Evolutionary conservation across 768 basidiomycete genomes (phyloP).

Genomic region (Flagelloscypha sp.): DNA sequence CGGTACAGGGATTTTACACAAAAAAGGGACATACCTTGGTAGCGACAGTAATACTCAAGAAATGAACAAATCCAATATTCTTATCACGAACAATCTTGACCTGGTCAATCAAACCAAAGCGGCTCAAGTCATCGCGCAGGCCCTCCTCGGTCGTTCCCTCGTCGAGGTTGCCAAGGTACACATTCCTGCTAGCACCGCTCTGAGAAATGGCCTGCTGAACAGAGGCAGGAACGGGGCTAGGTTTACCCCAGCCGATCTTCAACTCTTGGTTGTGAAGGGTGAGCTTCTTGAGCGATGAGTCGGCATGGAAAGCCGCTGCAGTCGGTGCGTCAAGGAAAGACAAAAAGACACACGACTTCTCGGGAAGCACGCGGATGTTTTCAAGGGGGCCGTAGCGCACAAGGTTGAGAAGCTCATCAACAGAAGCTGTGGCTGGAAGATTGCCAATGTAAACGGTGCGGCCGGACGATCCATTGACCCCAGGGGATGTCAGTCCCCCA

Average conservation of each 20-base stretch:
- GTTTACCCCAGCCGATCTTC: constrained; percentile 98
- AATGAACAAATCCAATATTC: constrained; percentile 99
- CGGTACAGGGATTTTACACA: constrained; percentile 4
- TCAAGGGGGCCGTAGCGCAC: constrained; percentile 98
- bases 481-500: constrained; percentile 56
- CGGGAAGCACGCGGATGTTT: constrained; percentile 87
- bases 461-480: constrained; percentile 57
- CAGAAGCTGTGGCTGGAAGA: constrained; percentile 88
- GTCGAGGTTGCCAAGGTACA: constrained; percentile 91
- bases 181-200: constrained; percentile 90
- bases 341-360: constrained; percentile 96
- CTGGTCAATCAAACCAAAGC: constrained; percentile 95
- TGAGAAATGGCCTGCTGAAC: constrained; percentile 85
- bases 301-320: constrained; percentile 95
- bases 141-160: constrained; percentile 87
- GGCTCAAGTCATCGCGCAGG: constrained; percentile 82
- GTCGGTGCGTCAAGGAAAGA: constrained; percentile 93
- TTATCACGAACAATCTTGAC: constrained; percentile 99
- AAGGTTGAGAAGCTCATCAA: constrained; percentile 95
- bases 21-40: constrained; percentile 65
- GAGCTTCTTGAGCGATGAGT: constrained; percentile 91
- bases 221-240: constrained; percentile 77
- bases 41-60: constrained; percentile 89
- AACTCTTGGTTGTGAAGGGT: constrained; percentile 91
- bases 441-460: constrained; percentile 98